These are phyloP conservation scores for Phytopythium aichiense DNA, from an alignment of 352 stramenopile species.

Conservation along the genomic window DNA sequence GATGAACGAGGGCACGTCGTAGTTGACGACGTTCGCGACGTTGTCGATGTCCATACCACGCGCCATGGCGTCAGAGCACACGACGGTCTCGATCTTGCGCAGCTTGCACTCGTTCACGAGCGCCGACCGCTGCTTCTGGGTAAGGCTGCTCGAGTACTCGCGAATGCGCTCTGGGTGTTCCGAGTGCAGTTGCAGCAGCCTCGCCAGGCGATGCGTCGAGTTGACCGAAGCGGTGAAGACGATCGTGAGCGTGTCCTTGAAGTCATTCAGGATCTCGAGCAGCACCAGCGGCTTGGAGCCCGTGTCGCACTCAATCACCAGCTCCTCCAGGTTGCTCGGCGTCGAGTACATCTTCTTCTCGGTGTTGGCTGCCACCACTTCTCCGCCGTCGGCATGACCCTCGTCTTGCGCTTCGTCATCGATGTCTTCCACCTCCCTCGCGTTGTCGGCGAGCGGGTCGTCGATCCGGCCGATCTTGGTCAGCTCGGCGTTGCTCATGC, in stretches of 20 bases:
- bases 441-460: constrained; percentile 62
- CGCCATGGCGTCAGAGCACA: constrained; percentile 92
- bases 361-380: neutral
- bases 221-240: constrained; percentile 97
- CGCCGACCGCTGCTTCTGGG: constrained; percentile 71
- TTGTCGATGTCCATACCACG: constrained; percentile 93
- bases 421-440: constrained; percentile 38
- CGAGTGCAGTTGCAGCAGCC: constrained; percentile 90
- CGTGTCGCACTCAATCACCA: constrained; percentile 90
- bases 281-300: constrained; percentile 95
- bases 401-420: constrained; percentile 24
- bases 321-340: constrained; percentile 79
- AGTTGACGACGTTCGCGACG: constrained; percentile 93
- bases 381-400: constrained; percentile 9
- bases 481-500: constrained; percentile 94
- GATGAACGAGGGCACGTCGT: constrained; percentile 89
- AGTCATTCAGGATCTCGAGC: constrained; percentile 88
- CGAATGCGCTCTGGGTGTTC: constrained; percentile 51
- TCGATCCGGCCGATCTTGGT: constrained; percentile 81
- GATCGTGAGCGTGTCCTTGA: constrained; percentile 78
- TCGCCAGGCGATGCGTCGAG: constrained; percentile 93
- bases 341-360: constrained; percentile 71
- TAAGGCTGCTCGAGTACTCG: constrained; percentile 80
- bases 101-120: constrained; percentile 78
- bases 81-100: constrained; percentile 66